Percentiles rank a stretch among this genome's conserved stretches.
Evolutionary conservation across 2,329 filamentous ascomycete genomes (phyloP).

Genomic region (Ophiobolus disseminans): DNA sequence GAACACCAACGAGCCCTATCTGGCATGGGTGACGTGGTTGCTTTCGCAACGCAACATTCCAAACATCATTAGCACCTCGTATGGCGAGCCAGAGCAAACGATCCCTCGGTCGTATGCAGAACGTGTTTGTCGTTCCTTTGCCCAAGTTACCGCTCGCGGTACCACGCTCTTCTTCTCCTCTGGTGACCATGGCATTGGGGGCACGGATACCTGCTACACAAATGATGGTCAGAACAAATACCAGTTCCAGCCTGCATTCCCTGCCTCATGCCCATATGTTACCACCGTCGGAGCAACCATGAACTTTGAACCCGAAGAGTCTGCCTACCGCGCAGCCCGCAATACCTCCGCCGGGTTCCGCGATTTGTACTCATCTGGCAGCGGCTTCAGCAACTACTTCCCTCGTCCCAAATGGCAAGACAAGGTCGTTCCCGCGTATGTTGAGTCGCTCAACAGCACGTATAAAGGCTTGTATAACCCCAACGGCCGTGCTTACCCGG

Average conservation of each 20-base stretch:
- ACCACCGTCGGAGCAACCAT: constrained; percentile 70
- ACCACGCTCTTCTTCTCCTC: constrained; percentile 68
- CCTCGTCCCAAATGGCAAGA: constrained; percentile 57
- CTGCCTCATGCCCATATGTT: constrained; percentile 71
- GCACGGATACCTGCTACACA: constrained; percentile 59
- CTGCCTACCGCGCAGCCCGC: constrained; percentile 47
- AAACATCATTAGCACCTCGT: constrained; percentile 69
- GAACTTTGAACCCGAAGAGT: constrained; percentile 61
- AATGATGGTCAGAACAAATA: constrained; percentile 66
- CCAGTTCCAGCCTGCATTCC: constrained; percentile 68
- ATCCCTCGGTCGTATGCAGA: constrained; percentile 67
- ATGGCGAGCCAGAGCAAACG: constrained; percentile 71
- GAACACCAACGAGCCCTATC: constrained; percentile 72
- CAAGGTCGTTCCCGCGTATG: constrained; percentile 53
- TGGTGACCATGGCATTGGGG: constrained; percentile 67
- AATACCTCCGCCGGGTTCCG: constrained; percentile 48
- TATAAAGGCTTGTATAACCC: constrained; percentile 60
- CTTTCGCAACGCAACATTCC: constrained; percentile 65
- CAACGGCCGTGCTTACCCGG: constrained; percentile 66
- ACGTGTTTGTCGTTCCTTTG: constrained; percentile 69
- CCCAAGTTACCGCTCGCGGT: constrained; percentile 71
- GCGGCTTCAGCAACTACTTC: constrained; percentile 61
- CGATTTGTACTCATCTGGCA: constrained; percentile 59
- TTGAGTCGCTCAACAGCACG: constrained; percentile 50
- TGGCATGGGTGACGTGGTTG: constrained; percentile 67